Conservation (phyloP, 179 eudicot genomes). For the Silene vulgaris region DNA sequence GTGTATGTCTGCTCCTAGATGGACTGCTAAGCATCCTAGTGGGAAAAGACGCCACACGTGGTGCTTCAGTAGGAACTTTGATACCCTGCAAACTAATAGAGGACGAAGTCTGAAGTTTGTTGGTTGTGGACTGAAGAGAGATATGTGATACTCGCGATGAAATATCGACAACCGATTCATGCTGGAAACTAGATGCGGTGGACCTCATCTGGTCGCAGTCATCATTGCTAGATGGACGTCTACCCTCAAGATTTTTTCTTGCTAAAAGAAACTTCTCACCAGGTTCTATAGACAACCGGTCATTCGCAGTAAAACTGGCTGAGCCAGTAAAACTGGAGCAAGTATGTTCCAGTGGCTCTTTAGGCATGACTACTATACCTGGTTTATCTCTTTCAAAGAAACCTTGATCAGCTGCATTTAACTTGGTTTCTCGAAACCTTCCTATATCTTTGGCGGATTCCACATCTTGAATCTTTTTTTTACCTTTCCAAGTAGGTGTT, state of each 20-base stretch:
- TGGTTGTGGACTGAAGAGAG: constrained; percentile 20
- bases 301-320: constrained; percentile 23
- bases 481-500: constrained; percentile 41
- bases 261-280: constrained; percentile 28
- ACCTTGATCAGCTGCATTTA: constrained; percentile 25
- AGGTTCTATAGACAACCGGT: constrained; percentile 28
- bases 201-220: constrained; percentile 20
- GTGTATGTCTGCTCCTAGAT: constrained; percentile 33
- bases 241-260: constrained; percentile 23
- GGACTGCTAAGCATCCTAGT: constrained; percentile 33
- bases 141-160: constrained; percentile 17
- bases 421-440: constrained; percentile 27
- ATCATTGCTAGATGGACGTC: constrained; percentile 28
- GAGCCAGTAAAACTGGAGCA: constrained; percentile 22
- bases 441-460: constrained; percentile 28
- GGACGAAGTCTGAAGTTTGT: constrained; percentile 20
- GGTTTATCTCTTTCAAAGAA: constrained; percentile 26
- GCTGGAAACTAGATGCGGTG: constrained; percentile 23
- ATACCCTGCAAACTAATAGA: constrained; percentile 16
- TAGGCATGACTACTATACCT: constrained; percentile 28
- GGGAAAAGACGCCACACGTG: constrained; percentile 26
- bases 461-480: constrained; percentile 34
- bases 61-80: constrained; percentile 26
- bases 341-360: constrained; percentile 21
- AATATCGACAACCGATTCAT: constrained; percentile 15